Percentiles rank a stretch among this genome's conserved stretches.
Evolutionary conservation across 2,329 filamentous ascomycete genomes (phyloP).

Genomic region (Phaeosphaeriaceae sp.): DNA sequence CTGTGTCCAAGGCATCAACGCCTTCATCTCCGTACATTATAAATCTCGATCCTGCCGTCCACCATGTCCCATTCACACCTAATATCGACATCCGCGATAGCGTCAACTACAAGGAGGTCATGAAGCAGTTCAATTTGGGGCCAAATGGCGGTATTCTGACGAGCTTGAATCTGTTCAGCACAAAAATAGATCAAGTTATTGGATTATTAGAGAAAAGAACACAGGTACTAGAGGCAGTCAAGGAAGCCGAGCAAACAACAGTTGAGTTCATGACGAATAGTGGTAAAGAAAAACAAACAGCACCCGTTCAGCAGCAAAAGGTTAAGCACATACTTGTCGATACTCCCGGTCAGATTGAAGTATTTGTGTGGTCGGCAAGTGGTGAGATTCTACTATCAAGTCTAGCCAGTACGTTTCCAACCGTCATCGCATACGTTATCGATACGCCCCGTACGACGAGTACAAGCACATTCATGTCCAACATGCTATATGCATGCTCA

Average conservation of each 20-base stretch:
- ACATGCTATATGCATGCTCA: slow-evolving; percentile 98
- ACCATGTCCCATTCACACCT: slow-evolving; percentile 90
- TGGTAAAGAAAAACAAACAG: slow-evolving; percentile 33
- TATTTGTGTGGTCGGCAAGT: slow-evolving; percentile 97
- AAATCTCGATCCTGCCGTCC: slow-evolving; percentile 94
- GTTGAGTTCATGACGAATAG: slow-evolving; percentile 46
- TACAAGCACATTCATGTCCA: slow-evolving; percentile 98
- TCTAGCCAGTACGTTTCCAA: slow-evolving; percentile 91
- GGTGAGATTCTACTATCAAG: slow-evolving; percentile 93
- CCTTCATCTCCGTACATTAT: slow-evolving; percentile 83
- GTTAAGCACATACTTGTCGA: slow-evolving; percentile 87
- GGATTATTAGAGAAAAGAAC: slow-evolving; percentile 88
- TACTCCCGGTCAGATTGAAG: slow-evolving; percentile 97
- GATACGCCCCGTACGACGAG: slow-evolving; percentile 93
- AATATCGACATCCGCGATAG: slow-evolving; percentile 99
- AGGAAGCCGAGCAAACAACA: slow-evolving; percentile 39
- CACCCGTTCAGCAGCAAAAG: slow-evolving; percentile 60
- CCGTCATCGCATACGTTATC: slow-evolving; percentile 96
- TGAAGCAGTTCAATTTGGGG: slow-evolving; percentile 98
- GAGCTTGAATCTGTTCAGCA: slow-evolving; percentile 93
- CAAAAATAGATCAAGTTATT: slow-evolving; percentile 96
- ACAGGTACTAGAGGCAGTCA: slow-evolving; percentile 54
- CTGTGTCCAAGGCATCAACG: slow-evolving; percentile 36
- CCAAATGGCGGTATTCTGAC: slow-evolving; percentile 98
- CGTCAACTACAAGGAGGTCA: slow-evolving; percentile 99